Percentiles rank a stretch among this genome's conserved stretches.
Conservation (phyloP, 2,329 filamentous ascomycete species). For the Verticillium nubilum region DNA sequence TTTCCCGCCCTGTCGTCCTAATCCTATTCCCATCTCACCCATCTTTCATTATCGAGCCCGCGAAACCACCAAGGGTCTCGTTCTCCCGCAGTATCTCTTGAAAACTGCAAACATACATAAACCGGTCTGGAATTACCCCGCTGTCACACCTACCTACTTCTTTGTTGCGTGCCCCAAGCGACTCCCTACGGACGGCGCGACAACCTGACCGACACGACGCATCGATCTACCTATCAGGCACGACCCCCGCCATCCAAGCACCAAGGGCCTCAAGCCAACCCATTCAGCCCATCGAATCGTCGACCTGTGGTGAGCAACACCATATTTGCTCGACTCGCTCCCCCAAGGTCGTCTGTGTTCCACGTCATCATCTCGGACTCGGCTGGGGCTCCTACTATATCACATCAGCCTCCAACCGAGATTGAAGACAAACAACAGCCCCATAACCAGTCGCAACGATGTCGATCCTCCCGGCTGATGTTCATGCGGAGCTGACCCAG, state of each 20-base stretch:
- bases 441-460: constrained; percentile 39
- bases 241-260: neutral
- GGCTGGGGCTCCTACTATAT: neutral
- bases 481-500: constrained; percentile 78
- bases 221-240: neutral
- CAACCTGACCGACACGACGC: neutral
- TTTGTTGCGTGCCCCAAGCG: neutral
- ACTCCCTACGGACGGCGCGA: neutral
- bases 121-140: neutral
- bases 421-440: neutral
- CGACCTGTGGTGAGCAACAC: neutral
- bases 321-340: neutral
- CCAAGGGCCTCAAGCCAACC: neutral
- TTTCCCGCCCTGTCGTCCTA: neutral
- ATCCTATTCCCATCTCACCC: neutral
- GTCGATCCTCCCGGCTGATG: constrained; percentile 81
- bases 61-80: neutral
- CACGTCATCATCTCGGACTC: neutral
- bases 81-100: neutral
- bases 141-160: neutral
- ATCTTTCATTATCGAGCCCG: neutral
- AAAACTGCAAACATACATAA: neutral
- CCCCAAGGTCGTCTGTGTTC: neutral
- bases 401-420: neutral
- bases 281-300: neutral